Conservation (phyloP, 129 eudicot genomes). For the Centaurea solstitialis region DNA sequence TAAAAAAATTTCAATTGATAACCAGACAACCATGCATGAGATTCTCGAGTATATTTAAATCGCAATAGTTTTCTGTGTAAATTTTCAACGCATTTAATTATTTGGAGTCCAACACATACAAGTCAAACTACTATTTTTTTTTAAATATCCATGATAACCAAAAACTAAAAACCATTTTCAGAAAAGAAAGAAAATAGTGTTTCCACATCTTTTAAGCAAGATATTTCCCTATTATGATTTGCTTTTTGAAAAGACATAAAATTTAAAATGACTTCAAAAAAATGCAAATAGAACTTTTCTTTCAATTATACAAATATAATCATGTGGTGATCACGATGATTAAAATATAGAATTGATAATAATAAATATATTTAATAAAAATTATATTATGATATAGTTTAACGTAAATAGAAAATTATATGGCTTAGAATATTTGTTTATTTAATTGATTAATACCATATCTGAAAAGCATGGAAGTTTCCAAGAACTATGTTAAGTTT, state of each 20-base stretch:
- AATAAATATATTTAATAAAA: too few relatives aligned
- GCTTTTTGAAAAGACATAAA: background rate
- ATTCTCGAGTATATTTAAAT: conserved; percentile 25
- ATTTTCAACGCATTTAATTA: conserved; percentile 30
- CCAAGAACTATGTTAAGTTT: background rate
- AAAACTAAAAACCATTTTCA: background rate
- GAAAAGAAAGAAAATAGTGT: background rate
- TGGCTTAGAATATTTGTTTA: background rate
- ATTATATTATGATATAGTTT: too few relatives aligned
- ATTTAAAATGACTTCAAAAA: background rate
- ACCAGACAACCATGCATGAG: conserved; percentile 40
- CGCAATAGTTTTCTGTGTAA: conserved; percentile 34
- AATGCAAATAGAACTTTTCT: too few relatives aligned
- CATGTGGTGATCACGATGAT: background rate
- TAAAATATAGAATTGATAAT: background rate
- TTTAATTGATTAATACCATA: background rate
- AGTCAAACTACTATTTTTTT: conserved; percentile 11
- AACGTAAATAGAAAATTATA: too few relatives aligned
- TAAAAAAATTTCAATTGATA: background rate
- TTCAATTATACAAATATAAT: too few relatives aligned
- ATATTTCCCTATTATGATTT: background rate
- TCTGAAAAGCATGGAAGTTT: too few relatives aligned
- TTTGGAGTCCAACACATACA: conserved; percentile 5
- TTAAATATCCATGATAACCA: background rate
- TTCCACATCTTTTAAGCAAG: background rate